These are phyloP conservation scores for Stenocarpella maydis DNA, from an alignment of 2,329 filamentous ascomycete species.

Conservation along the genomic window DNA sequence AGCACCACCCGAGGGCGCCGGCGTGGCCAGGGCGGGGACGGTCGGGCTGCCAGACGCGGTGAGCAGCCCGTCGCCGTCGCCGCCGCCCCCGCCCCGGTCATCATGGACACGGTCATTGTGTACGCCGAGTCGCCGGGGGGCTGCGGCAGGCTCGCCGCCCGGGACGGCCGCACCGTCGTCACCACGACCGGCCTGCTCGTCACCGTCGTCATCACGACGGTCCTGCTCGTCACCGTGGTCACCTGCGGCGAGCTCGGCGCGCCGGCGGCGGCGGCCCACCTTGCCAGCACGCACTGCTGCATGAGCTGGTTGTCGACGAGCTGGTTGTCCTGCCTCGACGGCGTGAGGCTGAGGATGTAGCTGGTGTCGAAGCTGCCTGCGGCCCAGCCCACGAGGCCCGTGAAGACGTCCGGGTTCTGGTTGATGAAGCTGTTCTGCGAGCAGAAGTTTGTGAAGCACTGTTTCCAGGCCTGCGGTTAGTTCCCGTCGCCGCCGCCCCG, in stretches of 20 bases:
- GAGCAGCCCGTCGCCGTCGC: background rate
- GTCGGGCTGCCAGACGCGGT: slow-evolving; percentile 1
- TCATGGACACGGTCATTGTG: slow-evolving; percentile 6
- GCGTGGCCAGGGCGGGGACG: background rate
- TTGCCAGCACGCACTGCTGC: slow-evolving; percentile 52
- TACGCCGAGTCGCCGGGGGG: background rate
- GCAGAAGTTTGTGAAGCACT: slow-evolving; percentile 55
- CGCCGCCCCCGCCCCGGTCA: background rate
- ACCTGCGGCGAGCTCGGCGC: background rate
- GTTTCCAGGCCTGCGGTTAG: background rate
- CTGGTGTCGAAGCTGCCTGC: slow-evolving; percentile 53
- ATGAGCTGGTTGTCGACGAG: slow-evolving; percentile 52
- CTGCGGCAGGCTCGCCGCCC: background rate
- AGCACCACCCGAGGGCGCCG: background rate
- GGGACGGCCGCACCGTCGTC: slow-evolving; percentile 7
- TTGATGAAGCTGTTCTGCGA: slow-evolving; percentile 56
- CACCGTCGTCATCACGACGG: slow-evolving; percentile 7
- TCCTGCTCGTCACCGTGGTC: background rate
- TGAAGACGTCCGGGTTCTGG: slow-evolving; percentile 55
- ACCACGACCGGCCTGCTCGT: slow-evolving; percentile 18
- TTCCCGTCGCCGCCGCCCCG: too few species aligned
- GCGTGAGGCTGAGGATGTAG: slow-evolving; percentile 55
- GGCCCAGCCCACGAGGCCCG: slow-evolving; percentile 56
- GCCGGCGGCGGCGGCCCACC: slow-evolving; percentile 40
- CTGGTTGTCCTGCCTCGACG: slow-evolving; percentile 43